A percentile compares a stretch with the other conserved stretches of the same genome.
phyloP scores from a whole-genome alignment of 139 green algal species.

The Desmodesmus armatus region DNA sequence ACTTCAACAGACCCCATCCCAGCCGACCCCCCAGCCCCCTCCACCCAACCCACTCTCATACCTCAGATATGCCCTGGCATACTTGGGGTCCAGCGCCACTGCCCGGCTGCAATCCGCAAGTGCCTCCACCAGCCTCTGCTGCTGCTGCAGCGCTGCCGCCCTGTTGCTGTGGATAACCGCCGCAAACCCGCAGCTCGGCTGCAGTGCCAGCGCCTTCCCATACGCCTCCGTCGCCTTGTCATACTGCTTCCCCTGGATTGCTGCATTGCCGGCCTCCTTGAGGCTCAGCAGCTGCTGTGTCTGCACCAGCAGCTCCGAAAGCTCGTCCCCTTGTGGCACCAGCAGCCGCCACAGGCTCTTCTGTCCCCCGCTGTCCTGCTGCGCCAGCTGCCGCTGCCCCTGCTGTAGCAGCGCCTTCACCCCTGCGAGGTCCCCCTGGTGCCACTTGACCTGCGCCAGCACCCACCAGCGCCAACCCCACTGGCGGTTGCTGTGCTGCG shows the following conservation, averaged over 20 bases:
- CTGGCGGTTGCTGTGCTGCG: background rate
- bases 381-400: conserved; percentile 12
- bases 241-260: conserved; percentile 55
- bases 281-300: conserved; percentile 44
- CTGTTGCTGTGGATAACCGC: conserved; percentile 87
- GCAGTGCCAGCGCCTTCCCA: conserved; percentile 52
- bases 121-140: conserved; percentile 59
- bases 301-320: conserved; percentile 22
- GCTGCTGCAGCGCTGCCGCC: conserved; percentile 74
- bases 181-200: conserved; percentile 56
- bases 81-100: conserved; percentile 73
- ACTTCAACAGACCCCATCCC: no score
- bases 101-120: conserved; percentile 83
- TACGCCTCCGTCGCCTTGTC: conserved; percentile 63
- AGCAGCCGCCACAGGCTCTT: background rate
- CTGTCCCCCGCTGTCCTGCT: background rate
- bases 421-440: background rate
- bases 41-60: no score
- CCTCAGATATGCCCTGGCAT: conserved; percentile 62
- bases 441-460: background rate
- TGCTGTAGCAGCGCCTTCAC: conserved; percentile 14
- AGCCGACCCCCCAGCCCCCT: no score
- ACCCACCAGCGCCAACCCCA: conserved; percentile 27
- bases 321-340: conserved; percentile 22
- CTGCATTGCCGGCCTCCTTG: conserved; percentile 70